phyloP scores from a whole-genome alignment of 1,284 basidiomycete species.

The Ceratobasidium sp. region DNA sequence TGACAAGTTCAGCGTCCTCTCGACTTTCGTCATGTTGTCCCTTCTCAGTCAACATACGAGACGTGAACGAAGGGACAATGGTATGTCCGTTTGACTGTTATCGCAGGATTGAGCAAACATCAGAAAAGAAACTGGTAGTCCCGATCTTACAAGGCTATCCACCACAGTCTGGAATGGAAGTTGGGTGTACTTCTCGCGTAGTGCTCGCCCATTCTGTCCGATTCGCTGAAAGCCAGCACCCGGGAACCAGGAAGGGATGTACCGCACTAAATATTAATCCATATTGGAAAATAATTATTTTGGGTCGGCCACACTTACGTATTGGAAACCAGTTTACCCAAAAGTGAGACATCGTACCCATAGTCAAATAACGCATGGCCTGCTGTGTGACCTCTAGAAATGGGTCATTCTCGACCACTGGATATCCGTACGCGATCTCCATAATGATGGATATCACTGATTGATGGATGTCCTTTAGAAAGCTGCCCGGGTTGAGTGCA shows the following conservation, averaged over 20 bases:
- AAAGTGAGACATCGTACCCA: neutral
- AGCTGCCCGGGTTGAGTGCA: neutral
- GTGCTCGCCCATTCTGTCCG: neutral
- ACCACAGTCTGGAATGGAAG: conserved; percentile 6
- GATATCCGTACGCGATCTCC: conserved; percentile 16
- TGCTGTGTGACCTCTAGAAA: neutral
- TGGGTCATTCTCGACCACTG: neutral
- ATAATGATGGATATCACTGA: neutral
- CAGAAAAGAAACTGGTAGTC: neutral
- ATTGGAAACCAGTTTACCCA: conserved; percentile 23
- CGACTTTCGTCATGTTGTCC: neutral
- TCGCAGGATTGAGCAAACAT: neutral
- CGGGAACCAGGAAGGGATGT: conserved; percentile 14
- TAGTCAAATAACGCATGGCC: neutral
- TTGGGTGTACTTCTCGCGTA: neutral
- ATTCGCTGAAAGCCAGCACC: neutral
- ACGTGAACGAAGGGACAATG: neutral
- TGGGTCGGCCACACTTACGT: neutral
- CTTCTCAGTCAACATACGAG: conserved; percentile 1
- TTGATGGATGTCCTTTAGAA: neutral
- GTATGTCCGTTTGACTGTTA: neutral
- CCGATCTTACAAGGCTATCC: neutral
- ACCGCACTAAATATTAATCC: neutral
- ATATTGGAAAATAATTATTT: neutral
- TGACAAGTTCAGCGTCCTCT: conserved; percentile 9